These are phyloP conservation scores for Cenococcum geophilum DNA, from an alignment of 495 filamentous ascomycete genomes.

Conservation along the genomic window DNA sequence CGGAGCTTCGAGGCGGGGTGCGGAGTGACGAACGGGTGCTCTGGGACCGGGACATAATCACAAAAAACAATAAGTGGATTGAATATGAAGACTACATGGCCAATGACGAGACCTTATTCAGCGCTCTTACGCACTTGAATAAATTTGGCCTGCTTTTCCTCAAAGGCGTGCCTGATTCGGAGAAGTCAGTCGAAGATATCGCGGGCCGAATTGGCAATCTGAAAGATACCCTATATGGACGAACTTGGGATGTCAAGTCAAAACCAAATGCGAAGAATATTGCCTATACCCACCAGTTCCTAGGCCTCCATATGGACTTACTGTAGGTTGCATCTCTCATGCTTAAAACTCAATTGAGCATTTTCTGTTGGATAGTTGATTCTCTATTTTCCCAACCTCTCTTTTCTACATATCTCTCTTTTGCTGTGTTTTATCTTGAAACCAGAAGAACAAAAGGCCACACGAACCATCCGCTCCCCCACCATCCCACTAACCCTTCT, in stretches of 20 bases:
- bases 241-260: constrained; percentile 79
- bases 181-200: constrained; percentile 59
- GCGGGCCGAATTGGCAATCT: constrained; percentile 65
- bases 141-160: constrained; percentile 67
- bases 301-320: constrained; percentile 88
- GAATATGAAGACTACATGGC: constrained; percentile 66
- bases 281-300: constrained; percentile 73
- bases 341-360: background rate
- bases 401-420: no score
- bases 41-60: constrained; percentile 44
- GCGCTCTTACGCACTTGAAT: constrained; percentile 50
- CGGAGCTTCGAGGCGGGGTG: constrained; percentile 23
- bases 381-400: no score
- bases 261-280: constrained; percentile 79
- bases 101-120: constrained; percentile 46
- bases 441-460: no score
- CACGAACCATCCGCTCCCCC: background rate
- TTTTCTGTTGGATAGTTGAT: background rate
- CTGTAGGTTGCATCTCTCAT: constrained; percentile 37
- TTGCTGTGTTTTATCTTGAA: no score
- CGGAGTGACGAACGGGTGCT: constrained; percentile 24
- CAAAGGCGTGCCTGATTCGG: constrained; percentile 57
- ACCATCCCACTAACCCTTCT: background rate
- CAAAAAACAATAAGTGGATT: constrained; percentile 45
- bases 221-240: constrained; percentile 80